Conservation (phyloP, 192 early-diverging fungal species). For the Backusella parvicylindrica region DNA sequence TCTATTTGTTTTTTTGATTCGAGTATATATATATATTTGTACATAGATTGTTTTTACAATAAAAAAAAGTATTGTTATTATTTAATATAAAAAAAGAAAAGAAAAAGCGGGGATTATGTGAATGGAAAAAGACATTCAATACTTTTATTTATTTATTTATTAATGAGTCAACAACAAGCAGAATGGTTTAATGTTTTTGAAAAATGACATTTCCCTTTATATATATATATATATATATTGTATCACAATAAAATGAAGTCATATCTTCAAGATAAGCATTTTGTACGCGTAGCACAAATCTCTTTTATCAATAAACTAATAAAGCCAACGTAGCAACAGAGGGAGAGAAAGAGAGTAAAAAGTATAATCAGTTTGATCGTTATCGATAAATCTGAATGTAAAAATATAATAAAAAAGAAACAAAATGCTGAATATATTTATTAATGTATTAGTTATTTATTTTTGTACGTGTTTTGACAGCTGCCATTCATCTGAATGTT, state of each 20-base stretch:
- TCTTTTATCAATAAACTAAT: not conserved
- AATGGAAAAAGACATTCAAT: not conserved
- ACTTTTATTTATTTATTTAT: too few species aligned
- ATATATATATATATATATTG: not conserved
- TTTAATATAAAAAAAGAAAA: too few species aligned
- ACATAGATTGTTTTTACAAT: not conserved
- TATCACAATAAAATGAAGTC: not conserved
- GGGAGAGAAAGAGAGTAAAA: not conserved
- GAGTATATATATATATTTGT: too few species aligned
- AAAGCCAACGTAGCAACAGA: too few species aligned
- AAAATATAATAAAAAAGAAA: not conserved
- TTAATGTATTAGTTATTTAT: not conserved
- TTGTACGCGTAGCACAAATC: not conserved
- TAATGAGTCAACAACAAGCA: too few species aligned
- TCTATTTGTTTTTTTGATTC: not conserved
- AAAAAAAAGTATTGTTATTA: not conserved
- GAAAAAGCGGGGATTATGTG: not conserved
- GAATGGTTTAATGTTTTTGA: not conserved
- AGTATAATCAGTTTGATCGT: conserved; percentile 2
- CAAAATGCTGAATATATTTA: not conserved
- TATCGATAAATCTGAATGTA: conserved; percentile 1
- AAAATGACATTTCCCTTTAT: not conserved
- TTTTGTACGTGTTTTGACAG: not conserved
- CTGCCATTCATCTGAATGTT: not conserved
- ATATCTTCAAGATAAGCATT: not conserved